phyloP scores from a whole-genome alignment of 768 basidiomycete species.

The Cystobasidiopsis lactophilus region DNA sequence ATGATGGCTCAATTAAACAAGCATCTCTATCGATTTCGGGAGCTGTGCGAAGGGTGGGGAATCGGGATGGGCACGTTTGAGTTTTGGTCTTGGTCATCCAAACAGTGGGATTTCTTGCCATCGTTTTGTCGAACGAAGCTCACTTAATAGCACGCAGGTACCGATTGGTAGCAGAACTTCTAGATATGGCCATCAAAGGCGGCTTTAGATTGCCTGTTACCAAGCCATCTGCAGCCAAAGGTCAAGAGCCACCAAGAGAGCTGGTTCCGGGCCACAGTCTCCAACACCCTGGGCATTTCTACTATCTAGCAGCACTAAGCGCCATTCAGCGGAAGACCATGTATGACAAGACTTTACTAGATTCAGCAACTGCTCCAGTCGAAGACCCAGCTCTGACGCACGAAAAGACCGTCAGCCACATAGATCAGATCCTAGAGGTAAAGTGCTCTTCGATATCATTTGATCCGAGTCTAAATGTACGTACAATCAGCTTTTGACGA shows the following conservation, averaged over 20 bases:
- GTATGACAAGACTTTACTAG: conserved; percentile 33
- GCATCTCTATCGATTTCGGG: conserved; percentile 64
- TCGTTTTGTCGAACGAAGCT: background rate
- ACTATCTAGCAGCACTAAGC: conserved; percentile 66
- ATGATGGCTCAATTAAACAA: conserved; percentile 62
- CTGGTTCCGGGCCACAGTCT: conserved; percentile 44
- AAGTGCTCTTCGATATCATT: conserved; percentile 8
- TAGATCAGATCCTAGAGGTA: conserved; percentile 62
- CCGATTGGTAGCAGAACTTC: conserved; percentile 68
- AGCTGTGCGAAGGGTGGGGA: conserved; percentile 67
- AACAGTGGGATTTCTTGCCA: conserved; percentile 66
- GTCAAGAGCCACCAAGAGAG: background rate
- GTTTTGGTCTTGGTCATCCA: conserved; percentile 88
- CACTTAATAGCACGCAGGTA: conserved; percentile 32
- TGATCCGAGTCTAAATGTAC: background rate
- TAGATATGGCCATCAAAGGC: conserved; percentile 43
- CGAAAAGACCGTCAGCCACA: conserved; percentile 81
- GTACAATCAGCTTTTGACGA: conserved; percentile 53
- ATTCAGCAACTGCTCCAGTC: no score
- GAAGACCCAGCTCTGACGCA: conserved; percentile 48
- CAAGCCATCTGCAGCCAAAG: background rate
- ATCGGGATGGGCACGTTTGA: conserved; percentile 93
- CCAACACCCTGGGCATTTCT: conserved; percentile 83
- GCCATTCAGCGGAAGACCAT: conserved; percentile 51
- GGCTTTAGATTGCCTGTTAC: conserved; percentile 18